Percentiles rank a stretch among this genome's conserved stretches.
Evolutionary conservation across 768 basidiomycete species (phyloP).

Genomic region (Mycena polygramma): DNA sequence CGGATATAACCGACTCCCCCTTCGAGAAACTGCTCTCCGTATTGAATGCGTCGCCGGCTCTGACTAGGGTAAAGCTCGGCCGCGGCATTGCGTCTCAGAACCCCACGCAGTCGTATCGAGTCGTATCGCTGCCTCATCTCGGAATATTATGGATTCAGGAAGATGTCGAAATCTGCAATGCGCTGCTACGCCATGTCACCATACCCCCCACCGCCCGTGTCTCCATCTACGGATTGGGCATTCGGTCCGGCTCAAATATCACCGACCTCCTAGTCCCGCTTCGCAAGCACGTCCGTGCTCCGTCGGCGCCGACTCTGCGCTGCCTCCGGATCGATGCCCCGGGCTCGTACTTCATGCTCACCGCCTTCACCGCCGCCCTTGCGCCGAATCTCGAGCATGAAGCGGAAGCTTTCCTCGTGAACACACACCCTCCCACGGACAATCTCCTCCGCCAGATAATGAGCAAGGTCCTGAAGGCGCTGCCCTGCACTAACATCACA

Average conservation of each 20-base stretch:
- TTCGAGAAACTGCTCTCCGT: background rate
- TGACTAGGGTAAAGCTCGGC: background rate
- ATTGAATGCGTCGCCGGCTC: background rate
- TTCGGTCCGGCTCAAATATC: background rate
- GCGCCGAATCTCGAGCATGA: no score
- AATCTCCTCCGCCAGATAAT: no score
- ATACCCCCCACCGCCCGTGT: background rate
- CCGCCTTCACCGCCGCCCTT: no score
- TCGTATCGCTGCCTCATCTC: background rate
- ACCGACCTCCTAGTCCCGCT: background rate
- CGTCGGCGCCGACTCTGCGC: background rate
- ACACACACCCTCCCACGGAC: no score
- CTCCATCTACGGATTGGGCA: background rate
- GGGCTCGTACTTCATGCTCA: no score
- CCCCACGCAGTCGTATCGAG: background rate
- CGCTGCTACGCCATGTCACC: background rate
- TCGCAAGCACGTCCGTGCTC: conserved; percentile 8
- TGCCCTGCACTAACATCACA: no score
- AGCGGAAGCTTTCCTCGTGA: no score
- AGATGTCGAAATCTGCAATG: background rate
- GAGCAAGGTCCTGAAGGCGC: no score
- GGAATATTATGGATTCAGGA: conserved; percentile 5
- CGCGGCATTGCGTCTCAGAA: background rate
- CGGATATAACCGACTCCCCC: no score
- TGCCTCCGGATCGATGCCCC: background rate